Base-by-base conservation (phyloP, 2,329 filamentous ascomycete genomes). In the Hypoxylon sp. region DNA sequence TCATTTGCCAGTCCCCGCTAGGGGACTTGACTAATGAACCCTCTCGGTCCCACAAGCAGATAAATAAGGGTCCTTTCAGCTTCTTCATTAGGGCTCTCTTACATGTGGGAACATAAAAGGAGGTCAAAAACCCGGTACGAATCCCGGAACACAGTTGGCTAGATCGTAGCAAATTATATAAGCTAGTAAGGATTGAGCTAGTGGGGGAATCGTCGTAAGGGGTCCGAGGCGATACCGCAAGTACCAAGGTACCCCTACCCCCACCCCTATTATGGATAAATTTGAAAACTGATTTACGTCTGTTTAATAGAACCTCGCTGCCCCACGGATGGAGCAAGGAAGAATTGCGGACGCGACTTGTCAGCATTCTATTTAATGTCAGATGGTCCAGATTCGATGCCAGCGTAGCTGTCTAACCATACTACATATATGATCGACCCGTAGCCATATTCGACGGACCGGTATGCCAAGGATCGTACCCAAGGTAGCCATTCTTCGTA, bases 1-100 rank as follows among this genome's bases (percentile, higher is more conserved):
- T 48, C 52, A 48, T 51, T 50, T 51, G 17, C 33, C 24, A 33
- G 13, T 19, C 31, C 5, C 3, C 26, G 26, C 9, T 51, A 5
- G 48, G 46, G 51, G 26, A 59, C 37, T 51, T 51, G 17, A 59
- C 37, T 59, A 59, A 51, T 59, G 24, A 3, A 31, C 22, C 54
- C 11, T 26, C 17, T 58, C 35, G 39, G 54, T 46, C 35, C 31
- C 54, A 3, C 8, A 24, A 48, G n/a, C 9, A 35, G 39, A 10
- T 24, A 26, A 35, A 47, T 46, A 52, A 46, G 24, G 39, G 39
- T 10, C n/a, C 39, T 39, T 10, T 33, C 24, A 31, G 26, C 13
- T 13, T 50, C 31, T 22, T 22, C 24, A 6, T 9, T 29, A 31
- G 53, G 14, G 10, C 31, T 14, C 19, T 29, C 10, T 53, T 19